Evolutionary conservation across 2,329 filamentous ascomycete genomes (phyloP).

Genomic region (Gaeumannomyces tritici): DNA sequence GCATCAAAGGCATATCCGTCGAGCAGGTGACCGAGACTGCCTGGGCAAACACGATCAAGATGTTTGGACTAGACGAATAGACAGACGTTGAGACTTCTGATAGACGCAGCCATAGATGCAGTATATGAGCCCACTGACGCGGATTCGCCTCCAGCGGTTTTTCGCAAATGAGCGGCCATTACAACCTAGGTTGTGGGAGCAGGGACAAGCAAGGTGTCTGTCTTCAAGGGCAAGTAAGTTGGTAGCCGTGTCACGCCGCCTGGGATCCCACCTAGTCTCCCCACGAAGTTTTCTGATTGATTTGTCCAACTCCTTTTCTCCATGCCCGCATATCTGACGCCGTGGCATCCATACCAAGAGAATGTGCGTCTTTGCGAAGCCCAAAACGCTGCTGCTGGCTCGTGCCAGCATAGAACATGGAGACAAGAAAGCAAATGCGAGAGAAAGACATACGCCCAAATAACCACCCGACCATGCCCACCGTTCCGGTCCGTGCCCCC

Average conservation of each 20-base stretch:
- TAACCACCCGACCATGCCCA: background rate
- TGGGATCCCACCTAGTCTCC: background rate
- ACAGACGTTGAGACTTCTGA: slow-evolving; percentile 6
- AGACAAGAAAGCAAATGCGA: background rate
- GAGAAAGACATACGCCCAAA: background rate
- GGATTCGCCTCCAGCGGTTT: too few species aligned
- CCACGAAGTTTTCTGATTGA: background rate
- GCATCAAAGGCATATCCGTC: slow-evolving; percentile 68
- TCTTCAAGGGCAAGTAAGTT: background rate
- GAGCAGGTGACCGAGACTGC: slow-evolving; percentile 80
- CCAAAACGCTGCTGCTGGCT: background rate
- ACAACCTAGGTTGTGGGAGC: background rate
- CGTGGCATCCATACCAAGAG: background rate
- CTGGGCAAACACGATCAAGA: slow-evolving; percentile 70
- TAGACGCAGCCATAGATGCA: background rate
- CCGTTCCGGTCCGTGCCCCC: background rate
- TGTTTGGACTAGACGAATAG: slow-evolving; percentile 62
- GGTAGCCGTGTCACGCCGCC: background rate
- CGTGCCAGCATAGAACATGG: background rate
- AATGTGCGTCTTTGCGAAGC: background rate
- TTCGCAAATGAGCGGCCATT: background rate
- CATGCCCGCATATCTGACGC: background rate
- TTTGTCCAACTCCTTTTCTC: background rate
- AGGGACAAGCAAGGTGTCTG: background rate
- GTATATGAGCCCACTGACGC: too few species aligned